A percentile compares a stretch with the other conserved stretches of the same genome.
These are phyloP conservation scores for Fusarium anguioides DNA, from an alignment of 2,329 filamentous ascomycete genomes.

Conservation along the genomic window DNA sequence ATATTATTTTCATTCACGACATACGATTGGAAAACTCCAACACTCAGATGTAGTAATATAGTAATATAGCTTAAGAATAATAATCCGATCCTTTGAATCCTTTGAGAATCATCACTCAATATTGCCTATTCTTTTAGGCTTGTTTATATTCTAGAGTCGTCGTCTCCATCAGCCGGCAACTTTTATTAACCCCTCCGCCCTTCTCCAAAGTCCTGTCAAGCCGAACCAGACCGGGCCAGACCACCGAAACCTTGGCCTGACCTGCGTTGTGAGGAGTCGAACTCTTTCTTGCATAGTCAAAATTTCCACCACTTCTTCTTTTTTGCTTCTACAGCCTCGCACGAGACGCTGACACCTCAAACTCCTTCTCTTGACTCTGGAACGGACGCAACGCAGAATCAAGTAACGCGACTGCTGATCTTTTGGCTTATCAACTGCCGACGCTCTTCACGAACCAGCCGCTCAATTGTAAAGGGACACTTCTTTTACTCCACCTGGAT, in stretches of 20 bases:
- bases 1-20: background rate
- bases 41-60: background rate
- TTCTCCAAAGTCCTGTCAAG: conserved; percentile 32
- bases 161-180: conserved; percentile 10
- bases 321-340: background rate
- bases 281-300: conserved; percentile 28
- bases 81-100: background rate
- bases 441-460: conserved; percentile 2
- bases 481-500: conserved; percentile 4
- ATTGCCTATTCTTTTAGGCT: background rate
- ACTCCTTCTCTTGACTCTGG: background rate
- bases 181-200: conserved; percentile 16
- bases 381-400: background rate
- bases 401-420: conserved; percentile 3
- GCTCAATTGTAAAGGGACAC: conserved; percentile 18
- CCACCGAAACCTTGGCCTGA: conserved; percentile 14
- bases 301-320: conserved; percentile 3
- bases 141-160: background rate
- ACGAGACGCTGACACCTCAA: background rate
- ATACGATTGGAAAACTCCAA: background rate
- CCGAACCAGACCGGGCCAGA: conserved; percentile 13
- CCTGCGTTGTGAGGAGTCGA: background rate
- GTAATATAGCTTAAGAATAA: background rate
- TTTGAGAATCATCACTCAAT: background rate
- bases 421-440: conserved; percentile 24